Conservation (phyloP, 2,329 filamentous ascomycete species). For the Hawksworthiomyces lignivorus region DNA sequence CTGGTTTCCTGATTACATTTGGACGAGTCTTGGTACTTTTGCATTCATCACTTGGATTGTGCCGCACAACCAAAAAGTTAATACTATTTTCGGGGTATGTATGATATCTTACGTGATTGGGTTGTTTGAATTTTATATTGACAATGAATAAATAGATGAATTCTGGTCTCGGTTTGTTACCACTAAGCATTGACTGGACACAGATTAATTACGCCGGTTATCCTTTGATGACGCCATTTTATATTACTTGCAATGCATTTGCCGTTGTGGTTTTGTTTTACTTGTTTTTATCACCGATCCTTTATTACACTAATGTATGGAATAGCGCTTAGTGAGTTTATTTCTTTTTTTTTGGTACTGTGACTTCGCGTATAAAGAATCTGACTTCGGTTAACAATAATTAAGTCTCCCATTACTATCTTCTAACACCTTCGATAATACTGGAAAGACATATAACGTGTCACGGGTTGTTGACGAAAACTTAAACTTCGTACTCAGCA, state of each 20-base stretch:
- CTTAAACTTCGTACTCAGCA: constrained; percentile 37
- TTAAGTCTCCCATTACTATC: constrained; percentile 39
- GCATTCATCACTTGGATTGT: constrained; percentile 49
- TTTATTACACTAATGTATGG: constrained; percentile 55
- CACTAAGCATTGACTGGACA: constrained; percentile 13
- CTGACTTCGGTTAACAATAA: neutral
- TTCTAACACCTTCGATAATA: constrained; percentile 45
- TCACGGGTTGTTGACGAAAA: constrained; percentile 33
- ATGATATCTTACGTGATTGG: neutral
- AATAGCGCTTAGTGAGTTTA: constrained; percentile 35
- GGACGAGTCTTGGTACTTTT: constrained; percentile 37
- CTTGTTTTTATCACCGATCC: constrained; percentile 44
- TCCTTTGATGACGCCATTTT: constrained; percentile 31
- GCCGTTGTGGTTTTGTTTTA: constrained; percentile 46
- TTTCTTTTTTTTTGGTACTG: too few relatives aligned
- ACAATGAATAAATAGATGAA: constrained; percentile 17
- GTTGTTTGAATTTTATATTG: too few relatives aligned
- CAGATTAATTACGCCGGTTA: constrained; percentile 11
- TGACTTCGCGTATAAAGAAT: too few relatives aligned
- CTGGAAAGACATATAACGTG: constrained; percentile 40
- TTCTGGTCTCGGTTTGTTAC: constrained; percentile 11
- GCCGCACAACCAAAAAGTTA: constrained; percentile 29
- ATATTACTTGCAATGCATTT: constrained; percentile 56
- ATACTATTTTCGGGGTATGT: constrained; percentile 17
- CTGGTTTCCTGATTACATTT: constrained; percentile 44